These are phyloP conservation scores for Aspergillus bridgeri DNA, from an alignment of 495 filamentous ascomycete species.

Conservation along the genomic window DNA sequence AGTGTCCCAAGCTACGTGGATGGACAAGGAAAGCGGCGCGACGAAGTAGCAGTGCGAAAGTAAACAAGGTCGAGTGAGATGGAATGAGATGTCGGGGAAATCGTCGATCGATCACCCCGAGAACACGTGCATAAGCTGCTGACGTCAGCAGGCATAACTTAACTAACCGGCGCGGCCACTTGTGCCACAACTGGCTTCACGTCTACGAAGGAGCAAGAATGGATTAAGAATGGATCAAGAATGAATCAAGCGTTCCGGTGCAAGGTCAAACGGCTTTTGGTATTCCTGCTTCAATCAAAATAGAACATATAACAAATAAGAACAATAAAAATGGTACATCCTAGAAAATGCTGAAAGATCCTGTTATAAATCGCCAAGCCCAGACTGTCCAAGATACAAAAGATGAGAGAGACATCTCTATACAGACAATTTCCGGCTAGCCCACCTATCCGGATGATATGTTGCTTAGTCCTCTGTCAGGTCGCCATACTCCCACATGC, in stretches of 20 bases:
- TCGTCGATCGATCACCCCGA: background rate
- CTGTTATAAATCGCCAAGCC: background rate
- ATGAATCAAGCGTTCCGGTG: background rate
- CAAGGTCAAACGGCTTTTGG: background rate
- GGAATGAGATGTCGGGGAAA: background rate
- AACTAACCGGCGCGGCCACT: too few species aligned
- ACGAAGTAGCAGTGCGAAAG: background rate
- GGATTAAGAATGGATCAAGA: too few species aligned
- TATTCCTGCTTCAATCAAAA: slow-evolving; percentile 4
- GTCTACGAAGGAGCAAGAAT: background rate
- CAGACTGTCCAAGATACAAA: slow-evolving; percentile 1
- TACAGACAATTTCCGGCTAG: slow-evolving; percentile 9
- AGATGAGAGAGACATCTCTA: slow-evolving; percentile 8
- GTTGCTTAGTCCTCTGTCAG: slow-evolving; percentile 73
- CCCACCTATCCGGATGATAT: slow-evolving; percentile 10
- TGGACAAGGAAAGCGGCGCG: background rate
- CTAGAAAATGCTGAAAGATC: background rate
- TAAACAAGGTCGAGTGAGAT: background rate
- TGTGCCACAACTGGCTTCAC: too few species aligned
- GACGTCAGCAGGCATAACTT: slow-evolving; percentile 1
- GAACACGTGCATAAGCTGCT: background rate
- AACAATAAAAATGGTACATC: background rate
- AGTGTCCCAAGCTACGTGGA: background rate
- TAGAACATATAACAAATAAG: background rate
- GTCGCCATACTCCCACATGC: slow-evolving; percentile 99